Conservation (phyloP, 768 basidiomycete genomes). For the Suillus americanus region DNA sequence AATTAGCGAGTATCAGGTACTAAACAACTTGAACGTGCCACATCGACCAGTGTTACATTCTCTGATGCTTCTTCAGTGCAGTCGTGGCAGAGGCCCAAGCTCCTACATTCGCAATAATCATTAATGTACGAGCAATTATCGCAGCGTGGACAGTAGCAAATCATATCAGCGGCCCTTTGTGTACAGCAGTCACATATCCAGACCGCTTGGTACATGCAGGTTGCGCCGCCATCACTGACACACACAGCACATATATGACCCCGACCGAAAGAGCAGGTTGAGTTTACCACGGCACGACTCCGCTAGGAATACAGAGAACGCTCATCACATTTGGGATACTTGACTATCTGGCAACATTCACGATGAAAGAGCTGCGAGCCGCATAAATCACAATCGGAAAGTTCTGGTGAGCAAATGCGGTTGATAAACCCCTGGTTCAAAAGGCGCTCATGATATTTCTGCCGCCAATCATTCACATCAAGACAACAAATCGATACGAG, state of each 20-base stretch:
- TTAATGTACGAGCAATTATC: background rate
- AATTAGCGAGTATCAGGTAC: background rate
- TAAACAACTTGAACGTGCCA: background rate
- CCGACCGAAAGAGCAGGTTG: background rate
- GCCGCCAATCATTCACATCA: background rate
- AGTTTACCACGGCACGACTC: background rate
- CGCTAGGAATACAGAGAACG: background rate
- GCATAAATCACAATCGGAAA: background rate
- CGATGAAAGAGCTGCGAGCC: background rate
- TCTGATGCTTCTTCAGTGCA: background rate
- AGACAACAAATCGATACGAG: background rate
- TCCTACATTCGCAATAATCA: background rate
- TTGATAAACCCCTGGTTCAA: background rate
- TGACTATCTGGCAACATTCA: background rate
- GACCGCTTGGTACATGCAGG: background rate
- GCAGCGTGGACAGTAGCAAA: background rate
- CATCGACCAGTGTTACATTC: too few species aligned
- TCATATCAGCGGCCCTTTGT: background rate
- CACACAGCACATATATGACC: background rate
- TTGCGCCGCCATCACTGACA: background rate
- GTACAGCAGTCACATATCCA: background rate
- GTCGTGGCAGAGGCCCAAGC: background rate
- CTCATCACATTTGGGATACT: background rate
- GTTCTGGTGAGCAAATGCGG: background rate
- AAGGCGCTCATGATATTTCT: background rate